Evolutionary conservation across 2,329 filamentous ascomycete species (phyloP).

Genomic region (Reticulascus tulasneorum): DNA sequence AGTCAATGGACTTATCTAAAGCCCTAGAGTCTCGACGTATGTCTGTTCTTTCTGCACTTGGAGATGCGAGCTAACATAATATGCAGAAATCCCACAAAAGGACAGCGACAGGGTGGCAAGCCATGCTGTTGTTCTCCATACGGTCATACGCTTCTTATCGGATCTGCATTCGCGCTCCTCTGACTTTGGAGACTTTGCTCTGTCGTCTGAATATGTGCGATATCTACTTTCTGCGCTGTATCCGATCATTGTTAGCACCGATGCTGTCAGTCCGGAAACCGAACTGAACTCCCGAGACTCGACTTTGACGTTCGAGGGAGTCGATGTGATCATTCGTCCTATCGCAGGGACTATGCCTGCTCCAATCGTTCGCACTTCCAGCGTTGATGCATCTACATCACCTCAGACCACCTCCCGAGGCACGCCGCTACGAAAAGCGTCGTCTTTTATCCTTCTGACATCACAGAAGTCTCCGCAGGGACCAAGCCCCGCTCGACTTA

Average conservation of each 20-base stretch:
- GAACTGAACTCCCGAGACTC: conserved; percentile 84
- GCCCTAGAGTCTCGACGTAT: conserved; percentile 53
- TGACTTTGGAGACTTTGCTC: conserved; percentile 78
- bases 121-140: conserved; percentile 66
- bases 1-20: conserved; percentile 64
- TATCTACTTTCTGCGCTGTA: conserved; percentile 77
- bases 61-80: conserved; percentile 14
- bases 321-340: conserved; percentile 78
- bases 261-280: conserved; percentile 75
- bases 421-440: conserved; percentile 70
- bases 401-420: conserved; percentile 48
- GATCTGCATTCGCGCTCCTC: conserved; percentile 73
- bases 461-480: conserved; percentile 58
- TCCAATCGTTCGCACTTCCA: conserved; percentile 72
- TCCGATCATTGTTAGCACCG: conserved; percentile 81
- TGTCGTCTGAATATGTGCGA: conserved; percentile 76
- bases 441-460: conserved; percentile 86
- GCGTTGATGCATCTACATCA: conserved; percentile 45
- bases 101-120: conserved; percentile 42
- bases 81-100: conserved; percentile 34
- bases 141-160: conserved; percentile 73
- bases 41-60: conserved; percentile 16
- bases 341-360: conserved; percentile 58
- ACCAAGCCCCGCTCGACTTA: conserved; percentile 59
- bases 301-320: conserved; percentile 77